phyloP scores from a whole-genome alignment of 2,329 filamentous ascomycete species.

The Penicillium fuscoglaucum region DNA sequence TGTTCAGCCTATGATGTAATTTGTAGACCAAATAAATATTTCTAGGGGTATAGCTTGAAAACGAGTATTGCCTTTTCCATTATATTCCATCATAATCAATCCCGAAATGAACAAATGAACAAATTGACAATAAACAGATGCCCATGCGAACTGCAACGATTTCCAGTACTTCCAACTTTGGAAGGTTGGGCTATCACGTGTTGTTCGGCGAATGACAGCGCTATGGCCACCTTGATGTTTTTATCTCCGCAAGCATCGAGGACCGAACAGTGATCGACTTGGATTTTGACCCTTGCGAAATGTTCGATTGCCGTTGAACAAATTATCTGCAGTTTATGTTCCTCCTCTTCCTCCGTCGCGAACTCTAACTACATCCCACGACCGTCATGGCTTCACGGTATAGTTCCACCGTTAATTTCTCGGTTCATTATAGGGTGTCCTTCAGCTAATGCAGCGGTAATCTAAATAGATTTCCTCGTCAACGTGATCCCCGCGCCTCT shows the following conservation, averaged over 20 bases:
- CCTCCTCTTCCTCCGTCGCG: background rate
- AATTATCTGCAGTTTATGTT: background rate
- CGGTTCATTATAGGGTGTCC: background rate
- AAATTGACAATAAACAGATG: background rate
- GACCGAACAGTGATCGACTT: slow-evolving; percentile 1
- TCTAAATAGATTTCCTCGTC: slow-evolving; percentile 61
- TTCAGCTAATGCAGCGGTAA: slow-evolving; percentile 1
- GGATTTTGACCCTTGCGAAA: slow-evolving; percentile 8
- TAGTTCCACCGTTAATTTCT: slow-evolving; percentile 9
- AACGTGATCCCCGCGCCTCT: slow-evolving; percentile 65
- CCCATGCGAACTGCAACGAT: background rate
- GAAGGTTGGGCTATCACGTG: slow-evolving; percentile 21
- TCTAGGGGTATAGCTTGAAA: background rate
- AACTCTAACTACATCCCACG: slow-evolving; percentile 10
- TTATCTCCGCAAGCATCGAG: slow-evolving; percentile 23
- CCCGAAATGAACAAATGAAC: background rate
- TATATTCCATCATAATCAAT: background rate
- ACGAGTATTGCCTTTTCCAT: background rate
- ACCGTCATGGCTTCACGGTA: slow-evolving; percentile 41
- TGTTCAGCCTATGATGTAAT: background rate
- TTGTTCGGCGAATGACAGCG: slow-evolving; percentile 11
- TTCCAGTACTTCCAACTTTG: background rate
- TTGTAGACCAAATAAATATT: background rate
- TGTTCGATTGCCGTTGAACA: slow-evolving; percentile 9
- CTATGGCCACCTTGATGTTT: slow-evolving; percentile 29